Evolutionary conservation across 768 basidiomycete species (phyloP), one percentile per base, ranked within the genome.

Genomic region (Lepiota subincarnata): DNA sequence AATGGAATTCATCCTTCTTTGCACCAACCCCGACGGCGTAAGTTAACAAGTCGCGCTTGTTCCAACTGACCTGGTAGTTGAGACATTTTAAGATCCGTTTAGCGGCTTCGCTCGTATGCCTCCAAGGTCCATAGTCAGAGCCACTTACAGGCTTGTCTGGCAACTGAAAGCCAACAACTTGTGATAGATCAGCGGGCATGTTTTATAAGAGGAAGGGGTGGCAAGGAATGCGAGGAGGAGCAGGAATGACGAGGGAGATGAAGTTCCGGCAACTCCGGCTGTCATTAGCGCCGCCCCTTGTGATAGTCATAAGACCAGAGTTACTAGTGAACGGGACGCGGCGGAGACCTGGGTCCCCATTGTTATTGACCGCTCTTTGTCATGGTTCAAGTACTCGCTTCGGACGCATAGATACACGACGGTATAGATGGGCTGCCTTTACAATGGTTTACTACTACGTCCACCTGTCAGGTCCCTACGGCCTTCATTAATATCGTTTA

Each of bases 11-110:
- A 46, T 87, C 76, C 37, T 75, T 75, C 68, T 89, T 91, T 13
- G 89, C 89, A 12, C 92, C 92, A 35, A 94, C 84, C 12, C 89
- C 89, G 20, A 83, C 72, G 11, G 89, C 87, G 59, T 92, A 94
- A 1, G 82, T 78, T 55, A 94, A 70, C 14, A 92, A 70, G 68
- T 94, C 92, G 47, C 90, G 81, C 69, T 85, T 84, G 64, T 88
- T 91, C 92, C 92, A 94, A 0, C 80, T 68, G 20, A 90, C 91
- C 89, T 92, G 42, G 2, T 22, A 24, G 14, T 18, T 26, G 20
- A 11, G 16, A 44, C 16, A 7, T 34, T 50, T 19, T 6, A 20
- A 36, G 20, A 10, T 14, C 24, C 12, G 4, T 16, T 28, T 10
- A 31, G 11, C 12, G 41, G 34, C 35, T 41, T 8, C 12, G 3